Base-by-base conservation (phyloP, 208 protist genomes). In the Crithidia fasciculata region DNA sequence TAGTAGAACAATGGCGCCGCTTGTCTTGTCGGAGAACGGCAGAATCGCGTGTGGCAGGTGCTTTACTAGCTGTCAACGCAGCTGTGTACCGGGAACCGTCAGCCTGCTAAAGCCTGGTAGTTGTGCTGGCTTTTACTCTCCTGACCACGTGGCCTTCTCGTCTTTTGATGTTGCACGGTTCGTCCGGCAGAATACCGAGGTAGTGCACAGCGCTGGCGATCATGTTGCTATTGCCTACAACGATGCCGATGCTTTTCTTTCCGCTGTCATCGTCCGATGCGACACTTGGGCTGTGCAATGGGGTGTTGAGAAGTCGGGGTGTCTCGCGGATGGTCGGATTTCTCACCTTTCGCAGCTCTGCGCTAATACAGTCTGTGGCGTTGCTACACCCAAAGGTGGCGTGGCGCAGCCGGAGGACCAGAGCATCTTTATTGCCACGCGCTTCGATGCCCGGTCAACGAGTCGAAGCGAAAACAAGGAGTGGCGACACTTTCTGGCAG, bases 241-340 rank as follows among this genome's bases (percentile, higher is more conserved):
- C 16, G 53, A 68, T 8, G 36, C 69, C 12, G 28, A 60, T 19
- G 57, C 65, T 19, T 86, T 88, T 61, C 88, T 95, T 75, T 73
- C 85, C 0, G 72, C 82, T 15, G 80, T 73, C 19, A 58, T 95
- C 16, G 71, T 94, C 18, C 88, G 91, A n/a, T 92, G 88, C 55
- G 91, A 95, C 67, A 95, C 91, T 8, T 93, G 91, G 88, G 76
- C 85, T 13, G 78, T 92, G 52, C 83, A 93, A 56, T 95, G 91
- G 91, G 85, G 63, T 10, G 80, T 93, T 0, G 67, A 79, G 18
- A 73, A 45, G 13, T 9, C 59, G 16, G 74, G 37, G 5, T 84
- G 80, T 39, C 66, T 84, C 13, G 52, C 69, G 4, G 74, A 62
- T 19, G 74, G 69, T 12, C 41, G 45, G 49, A 74, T 81, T n/a